Conservation (phyloP, 352 stramenopile species). For the Plasmopara muralis region DNA sequence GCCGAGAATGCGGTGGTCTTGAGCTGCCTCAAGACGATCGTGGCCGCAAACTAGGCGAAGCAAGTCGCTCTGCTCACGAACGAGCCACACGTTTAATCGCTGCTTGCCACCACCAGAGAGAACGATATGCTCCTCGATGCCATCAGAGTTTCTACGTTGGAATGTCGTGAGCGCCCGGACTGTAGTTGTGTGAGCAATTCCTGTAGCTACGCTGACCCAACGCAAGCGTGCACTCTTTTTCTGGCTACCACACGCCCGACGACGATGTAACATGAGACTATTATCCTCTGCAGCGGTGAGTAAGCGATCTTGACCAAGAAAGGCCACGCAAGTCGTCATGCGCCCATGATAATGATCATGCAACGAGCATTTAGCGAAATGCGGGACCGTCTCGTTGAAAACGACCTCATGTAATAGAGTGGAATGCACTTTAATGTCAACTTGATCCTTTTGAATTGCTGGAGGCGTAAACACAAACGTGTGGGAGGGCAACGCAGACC, state of each 20-base stretch:
- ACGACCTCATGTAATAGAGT: slow-evolving; percentile 19
- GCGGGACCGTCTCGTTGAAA: background rate
- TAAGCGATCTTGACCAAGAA: slow-evolving; percentile 35
- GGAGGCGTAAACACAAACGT: slow-evolving; percentile 67
- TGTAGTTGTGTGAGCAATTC: slow-evolving; percentile 73
- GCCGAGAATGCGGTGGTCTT: slow-evolving; percentile 81
- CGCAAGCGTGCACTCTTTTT: slow-evolving; percentile 9
- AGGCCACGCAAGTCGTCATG: slow-evolving; percentile 61
- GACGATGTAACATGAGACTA: slow-evolving; percentile 65
- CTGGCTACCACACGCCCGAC: slow-evolving; percentile 2
- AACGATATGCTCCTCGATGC: slow-evolving; percentile 35
- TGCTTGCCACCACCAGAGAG: slow-evolving; percentile 79
- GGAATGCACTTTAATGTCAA: slow-evolving; percentile 66
- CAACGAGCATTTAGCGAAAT: slow-evolving; percentile 37
- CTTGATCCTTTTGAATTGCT: slow-evolving; percentile 37
- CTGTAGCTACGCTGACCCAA: slow-evolving; percentile 47
- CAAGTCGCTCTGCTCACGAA: slow-evolving; percentile 24
- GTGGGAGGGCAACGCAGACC: slow-evolving; percentile 35
- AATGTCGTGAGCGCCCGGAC: slow-evolving; percentile 64
- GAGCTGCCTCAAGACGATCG: slow-evolving; percentile 45
- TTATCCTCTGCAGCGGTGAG: slow-evolving; percentile 80
- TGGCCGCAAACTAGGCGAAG: slow-evolving; percentile 57
- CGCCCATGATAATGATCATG: slow-evolving; percentile 68
- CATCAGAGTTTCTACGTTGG: slow-evolving; percentile 10
- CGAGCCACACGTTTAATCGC: slow-evolving; percentile 67